Base-by-base conservation (phyloP, 1,139 yeast species). In the Candida sanyaensis region DNA sequence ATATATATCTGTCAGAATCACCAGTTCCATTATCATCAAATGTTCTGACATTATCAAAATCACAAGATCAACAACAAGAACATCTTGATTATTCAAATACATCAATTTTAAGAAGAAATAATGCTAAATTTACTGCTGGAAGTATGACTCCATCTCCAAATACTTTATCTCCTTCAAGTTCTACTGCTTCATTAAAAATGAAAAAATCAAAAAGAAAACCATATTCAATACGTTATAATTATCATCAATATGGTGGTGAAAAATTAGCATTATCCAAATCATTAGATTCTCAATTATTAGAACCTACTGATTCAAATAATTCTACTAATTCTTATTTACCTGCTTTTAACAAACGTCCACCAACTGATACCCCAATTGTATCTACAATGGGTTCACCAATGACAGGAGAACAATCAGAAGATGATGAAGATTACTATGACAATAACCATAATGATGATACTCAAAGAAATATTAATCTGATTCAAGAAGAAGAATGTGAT, bases 341-440 rank as follows among this genome's bases (percentile, higher is more conserved):
- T 0, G 84, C 73, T 49, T 86, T 86, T 63, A 82, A 85, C 60
- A 83, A 80, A 62, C 70, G 90, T 42, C 91, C 92, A 0, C 66
- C 83, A 48, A 83, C 86, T 40, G 92, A 86, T 60, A 86, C 92
- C 0, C 92, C 92, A 0, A 74, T 83, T 2, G 81, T 78, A 4
- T 82, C 87, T 34, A 67, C 74, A 10, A 66, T 71, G 51, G 71
- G 80, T 1, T 81, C 88, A 1, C 90, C 90, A 0, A 63, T 65
- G 24, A 66, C 68, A 26, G 57, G 64, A 34, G 69, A 62, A 42
- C 70, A 66, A 44, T 62, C 66, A 31, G 63, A 68, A 37, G 73
- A 69, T 29, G 58, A 53, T n/a, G 53, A 50, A 29, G 49, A 41
- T 8, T 45, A 46, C 5, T 48, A 45, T 21, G 45, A 44, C 3